phyloP scores from a whole-genome alignment of 139 green algal species.

The Chlorella sp. region DNA sequence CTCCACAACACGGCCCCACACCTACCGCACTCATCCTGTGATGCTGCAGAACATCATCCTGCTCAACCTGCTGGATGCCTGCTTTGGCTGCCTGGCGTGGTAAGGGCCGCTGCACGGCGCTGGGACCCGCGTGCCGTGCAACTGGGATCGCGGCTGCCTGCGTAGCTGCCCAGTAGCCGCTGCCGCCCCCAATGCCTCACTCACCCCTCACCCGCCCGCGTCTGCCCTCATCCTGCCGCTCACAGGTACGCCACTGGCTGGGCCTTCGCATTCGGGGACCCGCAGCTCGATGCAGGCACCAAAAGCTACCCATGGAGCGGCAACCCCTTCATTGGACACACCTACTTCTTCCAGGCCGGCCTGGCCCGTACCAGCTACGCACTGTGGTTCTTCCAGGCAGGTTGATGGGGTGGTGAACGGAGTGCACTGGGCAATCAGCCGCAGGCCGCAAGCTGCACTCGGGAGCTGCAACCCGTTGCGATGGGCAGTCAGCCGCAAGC shows the following conservation, averaged over 20 bases:
- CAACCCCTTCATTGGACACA: constrained; percentile 49
- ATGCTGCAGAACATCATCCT: constrained; percentile 85
- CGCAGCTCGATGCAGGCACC: neutral
- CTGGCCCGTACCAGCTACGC: constrained; percentile 17
- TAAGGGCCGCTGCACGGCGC: neutral
- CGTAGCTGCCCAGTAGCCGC: neutral
- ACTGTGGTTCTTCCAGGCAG: constrained; percentile 55
- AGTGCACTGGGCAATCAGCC: no score
- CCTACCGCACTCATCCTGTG: no score
- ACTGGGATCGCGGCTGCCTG: no score
- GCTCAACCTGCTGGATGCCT: constrained; percentile 87
- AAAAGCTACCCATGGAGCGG: neutral
- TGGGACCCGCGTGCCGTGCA: no score
- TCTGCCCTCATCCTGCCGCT: neutral
- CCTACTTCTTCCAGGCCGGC: constrained; percentile 42
- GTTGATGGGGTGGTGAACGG: no score
- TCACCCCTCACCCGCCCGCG: neutral
- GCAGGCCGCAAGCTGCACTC: no score
- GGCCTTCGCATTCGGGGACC: constrained; percentile 58
- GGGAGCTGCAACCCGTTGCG: no score
- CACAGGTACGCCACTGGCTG: constrained; percentile 45
- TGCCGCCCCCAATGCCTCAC: neutral
- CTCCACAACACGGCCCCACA: no score
- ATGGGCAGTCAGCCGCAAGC: no score
- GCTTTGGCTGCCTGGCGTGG: constrained; percentile 69